Percentiles rank a stretch among this genome's conserved stretches.
Conservation (phyloP, 2,329 filamentous ascomycete genomes). For the Exutisphaerella laricina region DNA sequence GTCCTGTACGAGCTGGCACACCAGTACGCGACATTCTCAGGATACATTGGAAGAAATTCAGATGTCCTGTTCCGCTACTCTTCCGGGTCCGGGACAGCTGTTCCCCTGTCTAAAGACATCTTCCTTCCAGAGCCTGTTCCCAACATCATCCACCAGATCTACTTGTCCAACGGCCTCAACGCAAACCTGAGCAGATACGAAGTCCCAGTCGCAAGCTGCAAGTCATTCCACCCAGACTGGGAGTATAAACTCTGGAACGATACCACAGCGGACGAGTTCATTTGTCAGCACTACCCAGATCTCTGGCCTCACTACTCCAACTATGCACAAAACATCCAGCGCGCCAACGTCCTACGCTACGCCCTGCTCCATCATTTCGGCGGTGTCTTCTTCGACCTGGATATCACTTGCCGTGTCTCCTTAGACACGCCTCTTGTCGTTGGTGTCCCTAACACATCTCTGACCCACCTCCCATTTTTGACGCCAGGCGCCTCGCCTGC, state of each 20-base stretch:
- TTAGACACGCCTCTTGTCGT: conserved; percentile 16
- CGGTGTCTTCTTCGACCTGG: conserved; percentile 29
- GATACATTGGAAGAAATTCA: conserved; percentile 14
- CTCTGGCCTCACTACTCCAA: conserved; percentile 21
- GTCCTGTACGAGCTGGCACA: conserved; percentile 22
- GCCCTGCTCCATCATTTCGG: conserved; percentile 27
- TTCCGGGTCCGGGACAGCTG: not conserved
- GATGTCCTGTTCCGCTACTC: conserved; percentile 21
- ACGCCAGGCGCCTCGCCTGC: conserved; percentile 27
- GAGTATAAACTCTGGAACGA: conserved; percentile 25
- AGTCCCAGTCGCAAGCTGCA: conserved; percentile 21
- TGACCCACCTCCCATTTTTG: conserved; percentile 23
- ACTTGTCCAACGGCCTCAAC: conserved; percentile 20
- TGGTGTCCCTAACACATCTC: conserved; percentile 4
- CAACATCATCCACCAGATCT: conserved; percentile 28
- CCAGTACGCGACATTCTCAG: conserved; percentile 24
- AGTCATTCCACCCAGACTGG: conserved; percentile 22
- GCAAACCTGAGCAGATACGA: conserved; percentile 18
- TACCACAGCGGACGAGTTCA: conserved; percentile 19
- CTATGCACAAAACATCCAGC: conserved; percentile 28
- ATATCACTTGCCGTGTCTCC: conserved; percentile 25
- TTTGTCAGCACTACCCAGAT: conserved; percentile 23
- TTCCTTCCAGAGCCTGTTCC: conserved; percentile 14
- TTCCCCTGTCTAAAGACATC: not conserved
- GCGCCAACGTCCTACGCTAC: conserved; percentile 29